Conservation (phyloP, 306 rosid genomes). For the Citrullus mucosospermus region DNA sequence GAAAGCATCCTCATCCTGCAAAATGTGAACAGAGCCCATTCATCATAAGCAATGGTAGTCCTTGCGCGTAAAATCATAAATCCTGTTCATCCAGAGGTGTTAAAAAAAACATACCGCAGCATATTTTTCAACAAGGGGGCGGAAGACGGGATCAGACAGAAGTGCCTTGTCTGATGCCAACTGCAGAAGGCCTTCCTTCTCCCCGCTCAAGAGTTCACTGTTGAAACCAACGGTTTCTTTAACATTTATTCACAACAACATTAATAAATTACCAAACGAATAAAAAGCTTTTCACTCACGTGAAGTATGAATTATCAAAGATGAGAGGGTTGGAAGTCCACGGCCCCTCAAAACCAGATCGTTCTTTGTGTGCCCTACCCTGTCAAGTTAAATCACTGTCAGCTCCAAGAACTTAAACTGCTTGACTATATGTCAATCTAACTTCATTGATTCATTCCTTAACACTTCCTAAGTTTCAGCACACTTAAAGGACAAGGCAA, state of each 20-base stretch:
- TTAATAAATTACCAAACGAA: no score
- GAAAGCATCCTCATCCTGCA: conserved; percentile 86
- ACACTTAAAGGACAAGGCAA: neutral
- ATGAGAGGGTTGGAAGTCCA: conserved; percentile 90
- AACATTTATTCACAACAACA: neutral
- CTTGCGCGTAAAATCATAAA: neutral
- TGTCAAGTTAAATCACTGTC: conserved; percentile 7
- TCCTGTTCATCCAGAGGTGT: no score
- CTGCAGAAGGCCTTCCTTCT: conserved; percentile 79
- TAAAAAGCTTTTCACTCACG: conserved; percentile 21
- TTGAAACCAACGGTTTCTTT: no score
- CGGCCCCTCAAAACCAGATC: conserved; percentile 96
- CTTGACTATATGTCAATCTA: neutral
- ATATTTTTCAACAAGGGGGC: conserved; percentile 94
- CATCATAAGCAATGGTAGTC: neutral
- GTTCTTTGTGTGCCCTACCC: conserved; percentile 98
- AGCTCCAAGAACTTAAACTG: neutral
- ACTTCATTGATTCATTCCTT: neutral
- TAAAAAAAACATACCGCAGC: conserved; percentile 44
- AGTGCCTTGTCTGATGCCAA: conserved; percentile 80
- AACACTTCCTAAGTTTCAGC: neutral
- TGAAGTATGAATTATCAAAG: conserved; percentile 81
- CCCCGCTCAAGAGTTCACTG: conserved; percentile 70
- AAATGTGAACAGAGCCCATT: neutral
- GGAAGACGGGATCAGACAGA: conserved; percentile 70